phyloP scores from a whole-genome alignment of 345 rosid species.

The Salix exigua region DNA sequence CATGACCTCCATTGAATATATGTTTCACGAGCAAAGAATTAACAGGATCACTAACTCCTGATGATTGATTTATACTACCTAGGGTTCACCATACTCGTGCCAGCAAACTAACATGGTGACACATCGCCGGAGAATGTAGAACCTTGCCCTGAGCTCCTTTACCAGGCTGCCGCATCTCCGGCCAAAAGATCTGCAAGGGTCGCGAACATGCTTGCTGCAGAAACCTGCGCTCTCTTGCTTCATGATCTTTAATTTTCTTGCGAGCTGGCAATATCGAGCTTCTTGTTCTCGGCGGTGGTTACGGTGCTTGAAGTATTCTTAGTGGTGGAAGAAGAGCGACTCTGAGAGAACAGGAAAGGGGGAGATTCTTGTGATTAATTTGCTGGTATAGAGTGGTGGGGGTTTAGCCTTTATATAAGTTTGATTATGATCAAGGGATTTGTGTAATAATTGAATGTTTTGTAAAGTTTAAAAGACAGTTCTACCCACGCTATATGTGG shows the following conservation, averaged over 20 bases:
- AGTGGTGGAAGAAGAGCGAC: too few species aligned
- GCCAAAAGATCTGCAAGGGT: constrained; percentile 39
- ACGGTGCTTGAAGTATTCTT: not conserved
- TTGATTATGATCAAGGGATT: constrained; percentile 10
- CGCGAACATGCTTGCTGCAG: constrained; percentile 26
- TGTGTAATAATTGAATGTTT: not conserved
- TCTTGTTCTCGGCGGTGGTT: not conserved
- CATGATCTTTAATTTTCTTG: constrained; percentile 1
- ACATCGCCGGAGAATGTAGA: constrained; percentile 66
- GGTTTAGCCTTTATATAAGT: constrained; percentile 30
- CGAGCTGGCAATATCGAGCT: not conserved
- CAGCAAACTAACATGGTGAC: constrained; percentile 57
- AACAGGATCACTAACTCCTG: not conserved
- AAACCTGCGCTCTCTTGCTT: constrained; percentile 26
- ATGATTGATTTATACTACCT: not conserved
- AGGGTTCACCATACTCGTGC: constrained; percentile 41
- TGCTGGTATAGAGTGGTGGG: constrained; percentile 15
- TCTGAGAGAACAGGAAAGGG: not conserved
- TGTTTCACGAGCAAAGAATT: not conserved
- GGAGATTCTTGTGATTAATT: constrained; percentile 10
- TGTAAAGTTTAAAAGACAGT: constrained; percentile 12
- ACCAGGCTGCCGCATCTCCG: constrained; percentile 41
- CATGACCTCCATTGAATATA: not conserved
- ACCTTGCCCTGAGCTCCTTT: constrained; percentile 54
- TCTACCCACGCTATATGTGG: not conserved